A percentile compares a stretch with the other conserved stretches of the same genome.
These are phyloP conservation scores for Auricularia cornea DNA, from an alignment of 768 basidiomycete species.

Conservation along the genomic window DNA sequence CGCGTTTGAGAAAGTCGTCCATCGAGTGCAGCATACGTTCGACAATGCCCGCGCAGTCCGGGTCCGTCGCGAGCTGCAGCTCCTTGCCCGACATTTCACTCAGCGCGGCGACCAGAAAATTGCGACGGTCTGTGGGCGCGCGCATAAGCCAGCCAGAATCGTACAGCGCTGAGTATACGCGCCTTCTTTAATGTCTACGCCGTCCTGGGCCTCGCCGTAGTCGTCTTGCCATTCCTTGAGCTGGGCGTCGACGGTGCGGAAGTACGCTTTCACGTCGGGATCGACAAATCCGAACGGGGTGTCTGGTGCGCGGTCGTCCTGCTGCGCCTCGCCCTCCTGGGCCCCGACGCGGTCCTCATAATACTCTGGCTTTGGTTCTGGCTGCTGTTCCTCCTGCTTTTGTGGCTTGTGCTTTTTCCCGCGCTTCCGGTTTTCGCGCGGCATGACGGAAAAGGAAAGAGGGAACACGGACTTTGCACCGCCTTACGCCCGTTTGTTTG, in stretches of 20 bases:
- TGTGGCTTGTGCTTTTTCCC: conserved; percentile 66
- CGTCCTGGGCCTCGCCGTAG: conserved; percentile 31
- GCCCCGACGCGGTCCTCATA: conserved; percentile 15
- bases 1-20: conserved; percentile 92
- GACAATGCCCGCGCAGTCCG: conserved; percentile 83
- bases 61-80: conserved; percentile 83
- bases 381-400: conserved; percentile 21
- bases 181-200: conserved; percentile 21
- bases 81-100: conserved; percentile 83
- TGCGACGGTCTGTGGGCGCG: conserved; percentile 47
- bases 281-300: conserved; percentile 89
- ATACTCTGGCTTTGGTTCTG: conserved; percentile 14
- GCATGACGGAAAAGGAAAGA: conserved; percentile 36
- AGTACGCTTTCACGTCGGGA: conserved; percentile 87
- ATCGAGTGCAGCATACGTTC: conserved; percentile 89
- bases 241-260: conserved; percentile 79
- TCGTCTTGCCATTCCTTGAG: conserved; percentile 79
- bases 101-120: conserved; percentile 77
- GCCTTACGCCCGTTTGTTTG: too few relatives aligned
- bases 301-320: conserved; percentile 37
- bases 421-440: conserved; percentile 65
- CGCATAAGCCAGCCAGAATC: not conserved
- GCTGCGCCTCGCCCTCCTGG: conserved; percentile 26
- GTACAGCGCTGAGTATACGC: not conserved
- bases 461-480: not conserved